Conservation (phyloP, 805 yeast species). For the Barnettozyma wickerhamii region DNA sequence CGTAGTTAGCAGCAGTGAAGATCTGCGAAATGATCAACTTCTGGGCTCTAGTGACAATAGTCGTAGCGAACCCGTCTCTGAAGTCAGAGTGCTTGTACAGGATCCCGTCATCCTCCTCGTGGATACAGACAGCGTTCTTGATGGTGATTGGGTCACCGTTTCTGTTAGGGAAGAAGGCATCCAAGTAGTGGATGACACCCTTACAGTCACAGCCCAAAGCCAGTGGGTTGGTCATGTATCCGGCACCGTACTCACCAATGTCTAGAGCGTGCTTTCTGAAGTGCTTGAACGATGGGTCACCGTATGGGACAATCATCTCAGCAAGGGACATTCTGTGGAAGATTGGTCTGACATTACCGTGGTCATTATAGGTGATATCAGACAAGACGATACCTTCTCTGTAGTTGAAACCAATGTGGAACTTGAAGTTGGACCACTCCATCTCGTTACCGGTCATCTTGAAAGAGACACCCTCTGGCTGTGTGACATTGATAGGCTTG, state of each 20-base stretch:
- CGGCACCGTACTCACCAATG: conserved; percentile 86
- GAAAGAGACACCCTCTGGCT: conserved; percentile 82
- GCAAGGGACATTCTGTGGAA: conserved; percentile 75
- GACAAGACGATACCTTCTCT: conserved; percentile 80
- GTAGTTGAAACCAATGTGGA: conserved; percentile 82
- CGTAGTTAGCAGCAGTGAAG: conserved; percentile 84
- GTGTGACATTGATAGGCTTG: conserved; percentile 66
- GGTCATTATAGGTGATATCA: conserved; percentile 71
- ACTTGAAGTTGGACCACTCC: conserved; percentile 72
- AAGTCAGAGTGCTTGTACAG: conserved; percentile 80
- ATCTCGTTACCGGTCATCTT: conserved; percentile 63
- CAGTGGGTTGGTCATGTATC: conserved; percentile 77
- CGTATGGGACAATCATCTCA: conserved; percentile 86
- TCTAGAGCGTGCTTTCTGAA: conserved; percentile 85
- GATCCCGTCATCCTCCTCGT: conserved; percentile 82
- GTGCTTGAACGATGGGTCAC: conserved; percentile 74
- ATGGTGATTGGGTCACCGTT: conserved; percentile 66
- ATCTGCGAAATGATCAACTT: conserved; percentile 72
- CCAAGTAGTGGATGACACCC: conserved; percentile 79
- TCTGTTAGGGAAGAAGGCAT: conserved; percentile 69
- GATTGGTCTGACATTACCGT: conserved; percentile 65
- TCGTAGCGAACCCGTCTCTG: conserved; percentile 73
- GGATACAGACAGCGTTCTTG: conserved; percentile 77
- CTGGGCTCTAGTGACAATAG: conserved; percentile 71
- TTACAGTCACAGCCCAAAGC: conserved; percentile 81